Conservation (phyloP, 176 grass and related monocot genomes). For the Carex myosuroides region DNA sequence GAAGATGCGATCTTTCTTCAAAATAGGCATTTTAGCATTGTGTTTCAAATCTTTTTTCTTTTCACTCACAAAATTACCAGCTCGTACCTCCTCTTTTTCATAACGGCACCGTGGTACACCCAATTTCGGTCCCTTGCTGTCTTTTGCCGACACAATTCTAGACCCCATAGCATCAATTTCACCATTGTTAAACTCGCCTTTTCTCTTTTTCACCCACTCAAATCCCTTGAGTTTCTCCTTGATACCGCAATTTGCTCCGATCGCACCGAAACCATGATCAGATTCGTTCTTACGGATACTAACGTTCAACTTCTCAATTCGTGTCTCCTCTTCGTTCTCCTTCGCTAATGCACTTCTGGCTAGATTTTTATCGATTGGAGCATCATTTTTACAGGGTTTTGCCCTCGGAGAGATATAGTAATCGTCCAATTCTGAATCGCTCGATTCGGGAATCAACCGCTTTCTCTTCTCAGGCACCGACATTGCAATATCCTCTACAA, state of each 20-base stretch:
- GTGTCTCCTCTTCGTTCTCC: slow-evolving; percentile 9
- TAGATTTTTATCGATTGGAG: slow-evolving; percentile 8
- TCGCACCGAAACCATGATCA: slow-evolving; percentile 1
- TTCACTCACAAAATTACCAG: slow-evolving; percentile 35
- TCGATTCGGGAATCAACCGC: slow-evolving; percentile 39
- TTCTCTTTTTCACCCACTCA: slow-evolving; percentile 20
- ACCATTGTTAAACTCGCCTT: slow-evolving; percentile 17
- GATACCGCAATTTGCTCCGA: background rate
- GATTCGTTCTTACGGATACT: background rate
- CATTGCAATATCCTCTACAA: slow-evolving; percentile 4
- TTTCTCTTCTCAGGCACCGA: slow-evolving; percentile 41
- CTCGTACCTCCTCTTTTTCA: slow-evolving; percentile 51
- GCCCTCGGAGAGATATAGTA: slow-evolving; percentile 28
- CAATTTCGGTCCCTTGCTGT: slow-evolving; percentile 33
- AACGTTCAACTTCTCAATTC: background rate
- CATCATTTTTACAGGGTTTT: slow-evolving; percentile 5
- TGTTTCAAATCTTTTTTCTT: slow-evolving; percentile 8
- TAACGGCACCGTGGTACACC: slow-evolving; percentile 39
- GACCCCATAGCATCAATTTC: slow-evolving; percentile 30
- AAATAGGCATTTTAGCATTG: slow-evolving; percentile 18
- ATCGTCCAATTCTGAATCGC: slow-evolving; percentile 63
- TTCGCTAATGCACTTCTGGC: background rate
- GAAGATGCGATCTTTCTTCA: background rate
- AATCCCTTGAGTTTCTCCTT: slow-evolving; percentile 12
- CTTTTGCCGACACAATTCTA: slow-evolving; percentile 13